These are phyloP conservation scores for Trichoderma harzianum DNA, from an alignment of 2,329 filamentous ascomycete genomes.

Conservation along the genomic window DNA sequence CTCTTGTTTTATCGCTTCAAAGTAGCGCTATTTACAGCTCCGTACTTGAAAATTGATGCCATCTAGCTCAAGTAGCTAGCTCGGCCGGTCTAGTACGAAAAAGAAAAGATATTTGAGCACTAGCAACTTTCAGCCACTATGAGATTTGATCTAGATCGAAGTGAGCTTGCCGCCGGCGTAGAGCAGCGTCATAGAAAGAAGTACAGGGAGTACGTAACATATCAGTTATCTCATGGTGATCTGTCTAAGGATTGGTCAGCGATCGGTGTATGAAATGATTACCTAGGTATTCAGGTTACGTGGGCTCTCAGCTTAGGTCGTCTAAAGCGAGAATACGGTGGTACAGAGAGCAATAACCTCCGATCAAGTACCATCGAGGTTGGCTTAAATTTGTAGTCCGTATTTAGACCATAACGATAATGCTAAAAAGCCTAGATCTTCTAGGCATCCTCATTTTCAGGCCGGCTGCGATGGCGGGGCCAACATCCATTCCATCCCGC, in stretches of 20 bases:
- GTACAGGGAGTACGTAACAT: background rate
- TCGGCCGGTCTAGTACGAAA: background rate
- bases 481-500: background rate
- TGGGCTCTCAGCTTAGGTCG: background rate
- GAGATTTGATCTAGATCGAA: background rate
- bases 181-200: background rate
- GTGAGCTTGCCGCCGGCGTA: background rate
- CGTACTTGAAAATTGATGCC: background rate
- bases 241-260: background rate
- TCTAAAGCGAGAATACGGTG: background rate
- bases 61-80: background rate
- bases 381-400: background rate
- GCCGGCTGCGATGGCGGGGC: background rate
- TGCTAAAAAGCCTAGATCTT: background rate
- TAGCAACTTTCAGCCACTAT: background rate
- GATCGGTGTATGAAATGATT: background rate
- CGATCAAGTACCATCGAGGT: background rate
- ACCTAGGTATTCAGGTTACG: background rate
- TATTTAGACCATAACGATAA: background rate
- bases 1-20: background rate
- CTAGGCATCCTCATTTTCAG: background rate
- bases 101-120: background rate
- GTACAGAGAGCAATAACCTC: background rate
- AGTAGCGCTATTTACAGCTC: background rate
- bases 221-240: background rate